These are phyloP conservation scores for Saccharomycopsis fodiens DNA, from an alignment of 805 yeast species.

Conservation along the genomic window DNA sequence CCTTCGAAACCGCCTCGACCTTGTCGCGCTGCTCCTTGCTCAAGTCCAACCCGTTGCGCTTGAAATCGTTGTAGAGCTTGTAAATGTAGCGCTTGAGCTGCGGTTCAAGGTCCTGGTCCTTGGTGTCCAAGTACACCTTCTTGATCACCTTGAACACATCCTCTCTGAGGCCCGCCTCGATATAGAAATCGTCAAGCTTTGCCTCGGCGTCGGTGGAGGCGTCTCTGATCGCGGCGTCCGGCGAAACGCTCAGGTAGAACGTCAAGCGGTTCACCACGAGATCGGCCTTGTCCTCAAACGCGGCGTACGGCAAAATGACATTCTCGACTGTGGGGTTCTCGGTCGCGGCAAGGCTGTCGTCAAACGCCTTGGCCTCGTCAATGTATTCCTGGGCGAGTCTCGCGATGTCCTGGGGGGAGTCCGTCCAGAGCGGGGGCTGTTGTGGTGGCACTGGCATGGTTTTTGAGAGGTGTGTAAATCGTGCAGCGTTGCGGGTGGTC, in stretches of 20 bases:
- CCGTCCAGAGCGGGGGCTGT: constrained; percentile 48
- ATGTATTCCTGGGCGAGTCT: constrained; percentile 38
- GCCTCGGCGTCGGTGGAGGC: constrained; percentile 61
- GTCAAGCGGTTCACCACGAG: constrained; percentile 42
- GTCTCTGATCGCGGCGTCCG: constrained; percentile 48
- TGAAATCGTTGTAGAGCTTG: constrained; percentile 37
- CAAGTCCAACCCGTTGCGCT: constrained; percentile 62
- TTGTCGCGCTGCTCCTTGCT: constrained; percentile 44
- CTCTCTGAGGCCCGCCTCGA: constrained; percentile 57
- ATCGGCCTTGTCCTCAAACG: constrained; percentile 39
- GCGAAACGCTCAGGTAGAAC: constrained; percentile 69
- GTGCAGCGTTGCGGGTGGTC: neutral
- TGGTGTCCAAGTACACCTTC: constrained; percentile 34
- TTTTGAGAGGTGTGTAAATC: neutral
- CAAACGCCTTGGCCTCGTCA: constrained; percentile 34
- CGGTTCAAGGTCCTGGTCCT: constrained; percentile 31
- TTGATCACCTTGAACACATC: constrained; percentile 57
- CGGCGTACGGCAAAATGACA: constrained; percentile 47
- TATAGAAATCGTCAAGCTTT: constrained; percentile 43
- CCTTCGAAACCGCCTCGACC: constrained; percentile 50
- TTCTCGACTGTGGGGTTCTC: constrained; percentile 47
- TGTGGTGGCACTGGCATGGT: too few species aligned
- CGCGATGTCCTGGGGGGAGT: constrained; percentile 42
- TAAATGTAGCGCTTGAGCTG: constrained; percentile 52
- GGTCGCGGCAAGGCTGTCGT: constrained; percentile 46